Evolutionary conservation across 1,284 basidiomycete species (phyloP), one percentile per base, ranked within the genome.

Genomic region (Apiotrichum veenhuisii): DNA sequence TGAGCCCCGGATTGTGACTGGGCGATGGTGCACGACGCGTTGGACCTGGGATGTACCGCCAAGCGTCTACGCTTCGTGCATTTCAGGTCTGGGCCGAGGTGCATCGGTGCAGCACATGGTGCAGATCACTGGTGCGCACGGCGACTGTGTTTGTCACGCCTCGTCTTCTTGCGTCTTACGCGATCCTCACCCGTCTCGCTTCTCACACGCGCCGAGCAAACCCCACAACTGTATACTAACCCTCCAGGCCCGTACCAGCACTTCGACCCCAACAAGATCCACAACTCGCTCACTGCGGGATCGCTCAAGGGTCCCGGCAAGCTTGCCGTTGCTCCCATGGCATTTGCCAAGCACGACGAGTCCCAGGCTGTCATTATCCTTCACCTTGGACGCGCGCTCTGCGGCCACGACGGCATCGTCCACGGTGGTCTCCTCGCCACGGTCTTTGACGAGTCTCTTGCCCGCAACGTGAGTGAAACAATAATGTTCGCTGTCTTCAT

Each of bases 381-480:
- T 1, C 94, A 97, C 71, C 80, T 96, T 10, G 94, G 95, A 1
- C 78, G 88, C 37, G 87, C 86, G 7, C 68, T 98, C 50, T 97
- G 94, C 70, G 75, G 90, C 2, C 91, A 95, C 67, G 91, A 95
- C 74, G 93, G 93, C 0, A 90, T 98, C 62, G 79, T 97, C 2
- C 95, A 98, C 71, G 95, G 95, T 0, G 95, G 95, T 1, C 72
- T 98, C 59, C 80, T 97, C 25, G 91, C 92, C 27, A 97, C 92
- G 0, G 77, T 98, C 5, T 78, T 95, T 56, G 94, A 98, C 67
- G 94, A 98, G 79, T 82, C 82, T 2, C 74, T 97, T 41, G 93
- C 85, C 0, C 79, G 94, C 58, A 87, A 86, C 61, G 92, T 91
- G 67, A 67, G 87, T 81, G 18, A 4, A 27, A 14, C 22, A 5